Base-by-base conservation (phyloP, 2,329 filamentous ascomycete species). In the Calonectria pauciramosa region DNA sequence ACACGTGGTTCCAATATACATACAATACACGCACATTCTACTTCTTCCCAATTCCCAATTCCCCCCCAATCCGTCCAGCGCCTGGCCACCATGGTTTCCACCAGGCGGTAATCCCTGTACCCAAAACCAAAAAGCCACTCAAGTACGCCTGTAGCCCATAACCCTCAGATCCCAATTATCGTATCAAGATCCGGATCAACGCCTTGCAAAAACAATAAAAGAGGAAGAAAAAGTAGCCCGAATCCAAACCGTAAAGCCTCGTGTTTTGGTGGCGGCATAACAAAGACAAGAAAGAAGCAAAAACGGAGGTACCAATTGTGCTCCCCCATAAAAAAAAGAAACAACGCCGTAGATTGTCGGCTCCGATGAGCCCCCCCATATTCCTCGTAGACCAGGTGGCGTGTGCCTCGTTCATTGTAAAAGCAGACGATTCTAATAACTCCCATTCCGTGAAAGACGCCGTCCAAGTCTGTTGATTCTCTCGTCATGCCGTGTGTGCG, bases 381-480 rank as follows among this genome's bases (percentile, higher is more conserved):
- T 34, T 71, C 36, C n/a, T 51, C 60, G 38, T 71, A 38, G 71
- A 70, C 73, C 60, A 71, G 26, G 73, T 72, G 75, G 74, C 66
- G 70, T 59, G 73, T 76, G 77, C 72, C 70, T 78, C 77, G 70
- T 75, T 74, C 41, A 26, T 77, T 77, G 60, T 77, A 79, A 77
- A 80, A 80, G 76, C 59, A 64, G 10, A 20, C 49, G 67, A 32
- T 38, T 72, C 68, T 74, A 74, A 54, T 51, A 20, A 49, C 26
- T 67, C 67, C 44, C 71, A 68, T 73, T 56, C 68, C 56, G 68
- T 74, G 56, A 52, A 52, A 52, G 79, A 80, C 77, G 76, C 79
- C 79, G 73, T 36, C 59, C 47, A 49, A 52, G 20, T 65, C n/a
- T 70, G 30, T 56, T 76, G 73, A 64, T 73, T 36, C 70, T 68